Evolutionary conservation across 2,329 filamentous ascomycete species (phyloP), one percentile per base, ranked within the genome.

Genomic region (Arthrobotrys entomopaga): DNA sequence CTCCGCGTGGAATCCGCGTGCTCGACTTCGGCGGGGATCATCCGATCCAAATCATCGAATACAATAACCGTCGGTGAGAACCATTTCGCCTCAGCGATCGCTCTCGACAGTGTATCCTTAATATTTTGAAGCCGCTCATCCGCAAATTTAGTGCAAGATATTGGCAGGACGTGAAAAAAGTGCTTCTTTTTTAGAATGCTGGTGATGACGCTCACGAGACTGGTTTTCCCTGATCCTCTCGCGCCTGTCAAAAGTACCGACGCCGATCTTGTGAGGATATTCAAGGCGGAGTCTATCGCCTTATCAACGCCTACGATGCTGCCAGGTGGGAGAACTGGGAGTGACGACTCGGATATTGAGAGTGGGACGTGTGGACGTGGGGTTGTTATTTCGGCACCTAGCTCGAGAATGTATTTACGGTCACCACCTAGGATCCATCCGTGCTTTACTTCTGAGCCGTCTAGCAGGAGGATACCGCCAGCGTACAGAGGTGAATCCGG

Each of bases 1-100:
- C 93, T 98, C 76, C 94, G 88, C 16, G 92, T 92, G 79, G 99
- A 98, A 78, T 98, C 93, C 81, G 97, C 92, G 11, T 99, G 85
- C 81, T 99, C 95, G 0, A 93, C 97, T 82, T 99, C 96, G 0
- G 89, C 90, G 0, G 95, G 94, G 80, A 94, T 98, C 0, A 99
- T 85, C 79, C 92, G 92, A 81, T 99, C 95, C 5, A 99, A 83
- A 79, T 99, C 95, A 79, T 99, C 95, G 1, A 99, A 84, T 56
- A 99, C 88, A 19, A 99, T 91, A 1, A 98, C 81, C 0, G 93
- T 87, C 76, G 88, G 89, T 3, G 95, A 92, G 42, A 92, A 93
- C 95, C 95, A 99, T 48, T 91, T 90, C 2, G 95, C 95, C 19
- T 88, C 87, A 84, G 95, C 92, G 80, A 99, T 98, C 1, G 96